phyloP scores from a whole-genome alignment of 2,329 filamentous ascomycete species.

The Bertia moriformis region DNA sequence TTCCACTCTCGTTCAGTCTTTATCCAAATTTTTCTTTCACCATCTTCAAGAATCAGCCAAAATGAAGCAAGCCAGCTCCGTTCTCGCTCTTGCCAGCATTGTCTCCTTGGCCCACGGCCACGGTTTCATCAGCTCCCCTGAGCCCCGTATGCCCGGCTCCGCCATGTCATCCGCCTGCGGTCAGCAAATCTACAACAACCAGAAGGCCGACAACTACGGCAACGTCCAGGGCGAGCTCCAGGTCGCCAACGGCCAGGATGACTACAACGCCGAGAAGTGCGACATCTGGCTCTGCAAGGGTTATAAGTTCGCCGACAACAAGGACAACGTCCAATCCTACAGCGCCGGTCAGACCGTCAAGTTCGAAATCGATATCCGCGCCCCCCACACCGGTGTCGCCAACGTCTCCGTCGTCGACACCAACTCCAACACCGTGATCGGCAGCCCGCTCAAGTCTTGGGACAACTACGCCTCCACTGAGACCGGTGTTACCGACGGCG shows the following conservation, averaged over 20 bases:
- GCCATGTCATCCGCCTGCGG: constrained; percentile 37
- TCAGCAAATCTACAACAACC: constrained; percentile 34
- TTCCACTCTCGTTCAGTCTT: background rate
- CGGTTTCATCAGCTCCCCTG: constrained; percentile 32
- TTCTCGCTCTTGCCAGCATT: constrained; percentile 13
- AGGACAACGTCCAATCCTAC: constrained; percentile 32
- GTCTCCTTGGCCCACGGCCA: constrained; percentile 31
- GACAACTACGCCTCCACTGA: constrained; percentile 31
- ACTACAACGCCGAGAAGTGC: constrained; percentile 30
- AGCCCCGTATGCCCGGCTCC: constrained; percentile 30
- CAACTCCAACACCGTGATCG: constrained; percentile 30
- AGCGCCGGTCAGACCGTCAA: constrained; percentile 28
- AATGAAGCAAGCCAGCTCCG: constrained; percentile 7
- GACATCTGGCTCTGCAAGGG: constrained; percentile 43
- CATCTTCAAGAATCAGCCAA: constrained; percentile 2
- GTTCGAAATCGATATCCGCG: constrained; percentile 28
- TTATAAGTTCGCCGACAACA: constrained; percentile 39
- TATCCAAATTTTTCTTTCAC: background rate
- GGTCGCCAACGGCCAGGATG: constrained; percentile 26
- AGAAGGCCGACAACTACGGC: constrained; percentile 35
- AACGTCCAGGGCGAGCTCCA: constrained; percentile 41
- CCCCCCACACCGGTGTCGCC: constrained; percentile 36
- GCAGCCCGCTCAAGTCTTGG: constrained; percentile 28
- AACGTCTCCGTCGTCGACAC: constrained; percentile 39
- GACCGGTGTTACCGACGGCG: constrained; percentile 21